phyloP scores from a whole-genome alignment of 306 rosid species.

The Alnus glutinosa region DNA sequence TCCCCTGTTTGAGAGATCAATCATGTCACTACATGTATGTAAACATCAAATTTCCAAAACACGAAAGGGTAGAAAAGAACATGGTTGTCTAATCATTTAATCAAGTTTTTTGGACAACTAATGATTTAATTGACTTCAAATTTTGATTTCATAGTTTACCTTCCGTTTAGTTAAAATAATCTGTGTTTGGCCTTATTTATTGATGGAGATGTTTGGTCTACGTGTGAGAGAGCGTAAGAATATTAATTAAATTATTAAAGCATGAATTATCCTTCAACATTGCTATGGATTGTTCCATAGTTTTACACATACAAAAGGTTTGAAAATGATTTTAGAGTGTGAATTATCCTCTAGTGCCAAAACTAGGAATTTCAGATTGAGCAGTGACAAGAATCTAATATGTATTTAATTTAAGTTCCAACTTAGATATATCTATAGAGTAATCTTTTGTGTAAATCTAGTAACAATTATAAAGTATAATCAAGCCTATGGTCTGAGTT shows the following conservation, averaged over 20 bases:
- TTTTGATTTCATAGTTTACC: too few species aligned
- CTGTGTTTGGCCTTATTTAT: too few species aligned
- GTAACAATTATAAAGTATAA: background rate
- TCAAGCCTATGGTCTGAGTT: background rate
- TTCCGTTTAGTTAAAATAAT: too few species aligned
- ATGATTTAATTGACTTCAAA: too few species aligned
- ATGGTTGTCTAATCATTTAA: background rate
- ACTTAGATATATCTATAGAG: background rate
- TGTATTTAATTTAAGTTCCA: background rate
- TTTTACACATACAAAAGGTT: background rate
- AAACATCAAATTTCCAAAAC: background rate
- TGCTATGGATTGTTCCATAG: background rate
- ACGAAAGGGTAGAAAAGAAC: background rate
- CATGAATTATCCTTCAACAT: background rate
- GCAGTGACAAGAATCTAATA: too few species aligned
- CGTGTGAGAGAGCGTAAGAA: too few species aligned
- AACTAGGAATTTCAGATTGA: background rate
- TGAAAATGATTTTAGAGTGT: background rate
- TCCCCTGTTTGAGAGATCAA: slow-evolving; percentile 14
- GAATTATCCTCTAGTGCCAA: background rate
- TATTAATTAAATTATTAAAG: too few species aligned
- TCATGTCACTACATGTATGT: slow-evolving; percentile 13
- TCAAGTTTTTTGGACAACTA: background rate
- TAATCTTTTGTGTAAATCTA: background rate
- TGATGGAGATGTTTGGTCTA: too few species aligned